These are phyloP conservation scores for Tilletiopsis washingtonensis DNA, from an alignment of 1,284 basidiomycete genomes.

Conservation along the genomic window DNA sequence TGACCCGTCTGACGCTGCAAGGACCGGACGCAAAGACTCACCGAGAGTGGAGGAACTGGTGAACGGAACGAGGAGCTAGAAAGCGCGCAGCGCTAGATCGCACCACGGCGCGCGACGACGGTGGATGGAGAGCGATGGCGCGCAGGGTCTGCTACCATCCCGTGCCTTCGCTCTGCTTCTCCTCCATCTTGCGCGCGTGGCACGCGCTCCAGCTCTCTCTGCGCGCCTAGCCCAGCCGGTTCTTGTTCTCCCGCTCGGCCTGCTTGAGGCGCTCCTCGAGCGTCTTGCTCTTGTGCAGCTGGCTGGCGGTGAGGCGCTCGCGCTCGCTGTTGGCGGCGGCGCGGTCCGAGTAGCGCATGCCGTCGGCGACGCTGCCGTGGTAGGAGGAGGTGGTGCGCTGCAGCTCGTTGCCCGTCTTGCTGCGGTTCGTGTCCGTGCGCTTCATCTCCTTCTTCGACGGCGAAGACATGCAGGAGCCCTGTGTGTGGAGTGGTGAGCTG, in stretches of 20 bases:
- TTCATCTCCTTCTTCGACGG: conserved; percentile 38
- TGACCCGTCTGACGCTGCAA: no score
- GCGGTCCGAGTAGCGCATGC: conserved; percentile 46
- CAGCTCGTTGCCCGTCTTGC: conserved; percentile 38
- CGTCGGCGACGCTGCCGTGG: conserved; percentile 45
- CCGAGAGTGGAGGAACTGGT: no score
- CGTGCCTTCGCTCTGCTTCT: no score
- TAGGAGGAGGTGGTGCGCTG: conserved; percentile 47
- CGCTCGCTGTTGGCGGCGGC: conserved; percentile 16
- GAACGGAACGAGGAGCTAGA: no score
- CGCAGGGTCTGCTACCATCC: no score
- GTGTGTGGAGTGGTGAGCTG: no score
- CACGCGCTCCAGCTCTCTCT: no score
- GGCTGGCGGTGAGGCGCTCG: conserved; percentile 40
- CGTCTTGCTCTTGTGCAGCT: conserved; percentile 46
- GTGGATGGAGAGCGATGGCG: no score
- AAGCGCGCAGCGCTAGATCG: no score
- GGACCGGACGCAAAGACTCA: no score
- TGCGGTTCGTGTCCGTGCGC: conserved; percentile 45
- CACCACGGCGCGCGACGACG: no score
- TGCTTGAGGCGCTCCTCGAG: conserved; percentile 44
- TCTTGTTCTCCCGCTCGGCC: conserved; percentile 40
- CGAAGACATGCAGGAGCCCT: conserved; percentile 10
- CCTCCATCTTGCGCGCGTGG: no score
- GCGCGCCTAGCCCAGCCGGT: background rate